These are phyloP conservation scores for Mallotus nudiflorus DNA, from an alignment of 345 rosid species.

Conservation along the genomic window DNA sequence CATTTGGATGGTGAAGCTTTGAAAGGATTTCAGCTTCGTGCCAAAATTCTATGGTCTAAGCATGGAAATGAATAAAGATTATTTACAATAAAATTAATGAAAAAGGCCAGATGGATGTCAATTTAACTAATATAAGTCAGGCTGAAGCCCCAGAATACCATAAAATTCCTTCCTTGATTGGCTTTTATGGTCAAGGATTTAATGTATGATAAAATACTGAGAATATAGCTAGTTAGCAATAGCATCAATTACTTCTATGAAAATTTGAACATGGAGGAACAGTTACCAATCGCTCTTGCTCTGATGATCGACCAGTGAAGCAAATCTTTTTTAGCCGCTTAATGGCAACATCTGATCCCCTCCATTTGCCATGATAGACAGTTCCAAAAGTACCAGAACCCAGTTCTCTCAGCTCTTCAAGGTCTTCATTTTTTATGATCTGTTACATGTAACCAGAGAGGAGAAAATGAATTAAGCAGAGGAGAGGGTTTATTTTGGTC, in stretches of 20 bases:
- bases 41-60: constrained; percentile 80
- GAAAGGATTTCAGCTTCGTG: constrained; percentile 91
- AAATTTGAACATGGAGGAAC: constrained; percentile 1
- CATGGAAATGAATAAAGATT: constrained; percentile 9
- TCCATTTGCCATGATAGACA: constrained; percentile 99
- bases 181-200: background rate
- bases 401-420: constrained; percentile 89
- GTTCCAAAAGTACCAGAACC: constrained; percentile 99
- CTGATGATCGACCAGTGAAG: constrained; percentile 88
- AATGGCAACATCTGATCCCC: constrained; percentile 96
- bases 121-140: background rate
- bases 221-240: background rate
- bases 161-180: background rate
- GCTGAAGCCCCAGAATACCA: background rate
- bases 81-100: background rate
- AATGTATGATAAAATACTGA: constrained; percentile 1
- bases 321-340: constrained; percentile 93
- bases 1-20: constrained; percentile 94
- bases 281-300: constrained; percentile 89
- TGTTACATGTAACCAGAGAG: constrained; percentile 20
- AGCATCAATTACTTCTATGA: background rate
- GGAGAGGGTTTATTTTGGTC: background rate
- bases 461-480: constrained; percentile 8
- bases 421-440: constrained; percentile 89
- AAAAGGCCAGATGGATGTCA: background rate